Base-by-base conservation (phyloP, 1,284 basidiomycete genomes). In the Fomitopsis betulina region DNA sequence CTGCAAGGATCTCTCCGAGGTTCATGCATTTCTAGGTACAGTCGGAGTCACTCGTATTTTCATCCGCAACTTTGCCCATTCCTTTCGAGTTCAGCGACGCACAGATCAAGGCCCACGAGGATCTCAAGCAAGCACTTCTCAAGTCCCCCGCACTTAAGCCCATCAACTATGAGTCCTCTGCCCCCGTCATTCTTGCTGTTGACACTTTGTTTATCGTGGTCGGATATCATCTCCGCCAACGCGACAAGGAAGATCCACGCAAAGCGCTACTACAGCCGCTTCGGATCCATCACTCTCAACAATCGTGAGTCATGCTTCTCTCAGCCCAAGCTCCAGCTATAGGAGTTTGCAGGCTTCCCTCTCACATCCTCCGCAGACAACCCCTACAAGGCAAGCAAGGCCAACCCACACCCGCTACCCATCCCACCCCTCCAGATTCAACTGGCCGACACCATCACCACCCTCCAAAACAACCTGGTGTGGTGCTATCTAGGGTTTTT, bases 111-210 rank as follows among this genome's bases (percentile, higher is more conserved):
- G n/a, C n/a, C n/a, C n/a, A n/a, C n/a, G n/a, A n/a, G n/a, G n/a
- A n/a, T n/a, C 58, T 72, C 9, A 72, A 73, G 58, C 10, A 65
- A 3, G 66, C 63, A 0, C 43, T 72, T 0, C 10, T 58, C 6
- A 25, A 50, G 3, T 64, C 64, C 10, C 62, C 66, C 1, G 58
- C 65, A 2, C 56, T 62, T 4, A 40, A 49, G 32, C 50, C 80
- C 0, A 81, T 86, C 70, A 81, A 82, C 60, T 86, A 87, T 70
- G 76, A 74, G 65, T 74, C 73, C 8, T 76, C 76, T 8, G 37
- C 43, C 0, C 56, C 57, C 1, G 68, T 76, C 8, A 70, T 73
- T 8, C 61, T 76, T 0, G 63, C 71, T 0, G 71, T 72, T 5
- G 72, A 77, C 62, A 66, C 72, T 0, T 75, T 70, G 0, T 61